phyloP scores from a whole-genome alignment of 225 moss, liverwort and hornwort species.

The Physcomitrium patens region DNA sequence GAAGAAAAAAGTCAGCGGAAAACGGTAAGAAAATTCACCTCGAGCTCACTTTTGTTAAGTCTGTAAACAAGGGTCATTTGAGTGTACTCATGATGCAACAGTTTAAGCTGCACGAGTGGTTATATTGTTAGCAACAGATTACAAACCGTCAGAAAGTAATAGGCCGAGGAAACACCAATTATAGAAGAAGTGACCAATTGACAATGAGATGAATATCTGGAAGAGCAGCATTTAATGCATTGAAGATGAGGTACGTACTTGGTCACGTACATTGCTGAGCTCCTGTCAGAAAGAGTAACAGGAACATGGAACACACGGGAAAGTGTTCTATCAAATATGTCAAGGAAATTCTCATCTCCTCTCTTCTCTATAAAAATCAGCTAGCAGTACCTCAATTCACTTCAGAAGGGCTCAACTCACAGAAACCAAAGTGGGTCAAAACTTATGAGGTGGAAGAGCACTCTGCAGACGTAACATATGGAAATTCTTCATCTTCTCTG shows the following conservation, averaged over 20 bases:
- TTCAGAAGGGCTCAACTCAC: conserved; percentile 9
- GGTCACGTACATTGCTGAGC: conserved; percentile 32
- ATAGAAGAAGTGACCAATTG: not conserved
- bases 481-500: not conserved
- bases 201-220: not conserved
- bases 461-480: not conserved
- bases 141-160: not conserved
- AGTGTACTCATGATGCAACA: conserved; percentile 33
- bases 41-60: conserved; percentile 34
- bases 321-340: conserved; percentile 13
- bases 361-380: not conserved
- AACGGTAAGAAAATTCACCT: conserved; percentile 23
- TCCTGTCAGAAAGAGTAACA: conserved; percentile 34
- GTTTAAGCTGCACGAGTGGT: conserved; percentile 23
- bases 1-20: not conserved
- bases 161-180: not conserved
- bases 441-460: not conserved
- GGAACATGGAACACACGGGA: conserved; percentile 27
- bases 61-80: conserved; percentile 36
- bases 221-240: not conserved
- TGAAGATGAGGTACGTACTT: conserved; percentile 32
- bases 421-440: too few relatives aligned
- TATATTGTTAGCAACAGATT: not conserved
- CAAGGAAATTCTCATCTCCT: conserved; percentile 8
- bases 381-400: not conserved